phyloP scores from a whole-genome alignment of 169 alveolate species.

The Plasmodium blacklocki region DNA sequence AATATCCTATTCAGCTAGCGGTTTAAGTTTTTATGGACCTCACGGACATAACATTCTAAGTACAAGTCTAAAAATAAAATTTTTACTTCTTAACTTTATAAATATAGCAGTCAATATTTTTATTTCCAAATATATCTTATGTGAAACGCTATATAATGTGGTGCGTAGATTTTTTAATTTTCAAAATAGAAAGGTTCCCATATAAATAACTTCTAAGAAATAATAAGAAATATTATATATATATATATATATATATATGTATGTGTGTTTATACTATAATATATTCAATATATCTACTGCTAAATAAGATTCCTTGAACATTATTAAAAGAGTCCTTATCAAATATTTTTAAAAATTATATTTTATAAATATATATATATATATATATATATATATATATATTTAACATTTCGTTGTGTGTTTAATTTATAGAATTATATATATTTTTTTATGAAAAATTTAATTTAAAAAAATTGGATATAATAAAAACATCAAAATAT shows the following conservation, averaged over 20 bases:
- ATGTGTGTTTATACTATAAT: neutral
- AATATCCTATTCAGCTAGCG: slow-evolving; percentile 87
- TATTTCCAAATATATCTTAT: slow-evolving; percentile 65
- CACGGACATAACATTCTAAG: slow-evolving; percentile 87
- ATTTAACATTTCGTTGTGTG: too few relatives aligned
- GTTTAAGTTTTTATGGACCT: slow-evolving; percentile 91
- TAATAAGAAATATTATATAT: neutral
- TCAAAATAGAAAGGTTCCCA: slow-evolving; percentile 53
- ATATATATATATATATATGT: slow-evolving; percentile 1
- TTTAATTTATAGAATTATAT: too few relatives aligned
- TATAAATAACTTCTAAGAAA: neutral
- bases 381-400: too few relatives aligned
- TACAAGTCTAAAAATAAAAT: slow-evolving; percentile 79
- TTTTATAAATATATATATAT: too few relatives aligned
- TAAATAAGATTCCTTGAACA: too few relatives aligned
- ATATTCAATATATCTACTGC: neutral
- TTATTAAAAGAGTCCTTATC: too few relatives aligned
- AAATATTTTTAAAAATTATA: too few relatives aligned
- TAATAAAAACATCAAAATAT: too few relatives aligned
- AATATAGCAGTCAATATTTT: slow-evolving; percentile 42
- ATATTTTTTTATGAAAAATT: too few relatives aligned
- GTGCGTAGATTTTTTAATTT: slow-evolving; percentile 56
- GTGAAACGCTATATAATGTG: slow-evolving; percentile 42
- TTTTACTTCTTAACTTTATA: slow-evolving; percentile 3
- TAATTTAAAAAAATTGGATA: too few relatives aligned